Evolutionary conservation across 2,329 filamentous ascomycete species (phyloP), one percentile per base, ranked within the genome.

Genomic region (Graphilbum fragrans): DNA sequence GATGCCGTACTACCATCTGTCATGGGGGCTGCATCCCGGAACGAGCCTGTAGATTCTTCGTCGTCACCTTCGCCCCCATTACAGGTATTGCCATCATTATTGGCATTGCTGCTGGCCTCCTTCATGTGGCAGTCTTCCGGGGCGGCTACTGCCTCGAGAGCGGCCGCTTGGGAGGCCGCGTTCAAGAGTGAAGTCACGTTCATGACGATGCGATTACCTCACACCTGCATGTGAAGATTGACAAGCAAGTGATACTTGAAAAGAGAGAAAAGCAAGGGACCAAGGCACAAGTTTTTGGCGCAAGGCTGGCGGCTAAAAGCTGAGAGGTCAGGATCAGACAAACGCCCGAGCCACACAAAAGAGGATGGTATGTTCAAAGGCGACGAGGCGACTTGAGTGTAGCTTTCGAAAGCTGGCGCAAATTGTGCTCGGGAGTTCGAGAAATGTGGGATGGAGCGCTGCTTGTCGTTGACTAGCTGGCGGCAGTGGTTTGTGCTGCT

Each of bases 111-210:
- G 37, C 39, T 41, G 18, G 40, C 35, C 23, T 34, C 23, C 14
- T 49, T 47, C 31, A 36, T 37, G 29, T 37, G 5, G 53, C 47
- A n/a, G 6, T 14, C 32, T 20, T 34, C 31, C 29, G 45, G 38
- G 11, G 6, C 7, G 6, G 29, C 5, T 16, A 12, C 23, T 7
- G 29, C 17, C 17, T 34, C 32, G 14, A 6, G n/a, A 5, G 35
- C 44, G n/a, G 44, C 46, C 20, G 45, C 49, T 42, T 57, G 54
- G 42, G 56, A 53, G 32, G 58, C 56, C 36, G 56, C 52, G 45
- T 67, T 67, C 22, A 67, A 50, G 29, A 67, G 45, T 27, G 59
- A 60, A 14, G 55, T 62, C 38, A 68, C 59, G 45, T 67, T 60
- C 65, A 68, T 66, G 5, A 16, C 31, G 25, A 27, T 27, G n/a